Base-by-base conservation (phyloP, 2,329 filamentous ascomycete genomes). In the Alternaria ventricosa region DNA sequence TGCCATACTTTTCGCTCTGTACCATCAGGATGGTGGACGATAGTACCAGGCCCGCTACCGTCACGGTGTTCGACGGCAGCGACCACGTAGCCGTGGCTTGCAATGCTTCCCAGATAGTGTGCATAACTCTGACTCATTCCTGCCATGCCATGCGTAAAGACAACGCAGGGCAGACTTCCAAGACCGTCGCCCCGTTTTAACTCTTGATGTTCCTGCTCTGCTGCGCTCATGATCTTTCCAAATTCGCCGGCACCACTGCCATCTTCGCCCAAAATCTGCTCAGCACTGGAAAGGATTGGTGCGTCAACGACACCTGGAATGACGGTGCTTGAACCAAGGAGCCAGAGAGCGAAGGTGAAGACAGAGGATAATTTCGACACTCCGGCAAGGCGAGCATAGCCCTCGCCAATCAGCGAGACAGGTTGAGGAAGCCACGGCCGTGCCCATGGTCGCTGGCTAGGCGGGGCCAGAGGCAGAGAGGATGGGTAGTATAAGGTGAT, bases 121-220 rank as follows among this genome's bases (percentile, higher is more conserved):
- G 82, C 81, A 67, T 84, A 84, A 66, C 76, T 79, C 49, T 82
- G 83, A 33, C 81, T 78, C 69, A 80, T 79, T 4, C 80, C 80
- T 5, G 82, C 82, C 81, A 83, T 83, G 6, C 82, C 83, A 66
- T 84, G 83, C 4, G 80, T 82, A 64, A 84, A 84, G 6, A 84
- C 78, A 12, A 84, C 77, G 47, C 82, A 78, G 0, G 83, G 82
- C 27, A 83, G 77, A 15, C 64, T 68, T 27, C 78, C 77, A 25
- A 63, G 55, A 4, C 63, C 63, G 18, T 68, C 60, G 20, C 74
- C 75, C 8, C 74, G 72, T 50, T 78, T 74, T 44, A 72, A 41
- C 30, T 74, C 66, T 6, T 60, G 67, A 23, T 68, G 65, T 33
- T 75, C 68, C 25, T 74, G 49, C 51, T 71, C 70, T 7, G 63